Percentiles rank a stretch among this genome's conserved stretches.
Evolutionary conservation across 768 basidiomycete species (phyloP).

Genomic region (Cubamyces sp.): DNA sequence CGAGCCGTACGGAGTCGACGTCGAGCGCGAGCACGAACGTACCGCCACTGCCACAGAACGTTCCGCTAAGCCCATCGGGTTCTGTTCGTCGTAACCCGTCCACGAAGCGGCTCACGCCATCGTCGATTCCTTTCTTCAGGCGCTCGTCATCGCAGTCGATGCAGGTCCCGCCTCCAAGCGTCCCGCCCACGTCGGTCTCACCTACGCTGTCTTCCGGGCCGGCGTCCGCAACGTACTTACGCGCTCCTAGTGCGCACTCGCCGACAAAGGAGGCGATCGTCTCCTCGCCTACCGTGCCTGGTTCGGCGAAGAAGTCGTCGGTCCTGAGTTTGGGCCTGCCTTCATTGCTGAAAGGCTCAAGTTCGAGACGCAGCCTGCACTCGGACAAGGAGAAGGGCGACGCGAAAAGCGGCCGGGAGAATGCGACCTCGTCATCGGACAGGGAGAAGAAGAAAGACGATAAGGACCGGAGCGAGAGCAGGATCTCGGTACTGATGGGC

Average conservation of each 20-base stretch:
- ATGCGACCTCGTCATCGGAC: slow-evolving; percentile 49
- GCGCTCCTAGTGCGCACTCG: slow-evolving; percentile 49
- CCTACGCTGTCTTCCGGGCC: slow-evolving; percentile 52
- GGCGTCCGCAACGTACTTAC: slow-evolving; percentile 44
- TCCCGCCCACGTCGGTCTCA: slow-evolving; percentile 39
- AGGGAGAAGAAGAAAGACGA: slow-evolving; percentile 71
- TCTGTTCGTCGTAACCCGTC: slow-evolving; percentile 71
- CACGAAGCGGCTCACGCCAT: slow-evolving; percentile 82
- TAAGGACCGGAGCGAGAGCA: slow-evolving; percentile 87
- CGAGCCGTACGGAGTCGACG: slow-evolving; percentile 74
- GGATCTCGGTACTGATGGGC: slow-evolving; percentile 86
- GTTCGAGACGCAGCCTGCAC: slow-evolving; percentile 80
- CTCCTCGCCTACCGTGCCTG: slow-evolving; percentile 57
- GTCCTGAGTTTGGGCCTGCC: slow-evolving; percentile 81
- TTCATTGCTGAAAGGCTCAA: slow-evolving; percentile 82
- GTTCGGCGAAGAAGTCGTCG: slow-evolving; percentile 76
- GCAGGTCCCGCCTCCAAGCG: slow-evolving; percentile 56
- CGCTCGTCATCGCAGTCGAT: slow-evolving; percentile 90
- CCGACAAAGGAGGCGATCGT: slow-evolving; percentile 58
- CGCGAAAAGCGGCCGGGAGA: slow-evolving; percentile 57
- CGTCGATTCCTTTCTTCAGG: slow-evolving; percentile 92
- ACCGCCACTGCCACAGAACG: slow-evolving; percentile 57
- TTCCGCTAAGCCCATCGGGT: slow-evolving; percentile 73
- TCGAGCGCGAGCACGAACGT: slow-evolving; percentile 76
- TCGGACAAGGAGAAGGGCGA: slow-evolving; percentile 53